phyloP scores from a whole-genome alignment of 2,329 filamentous ascomycete genomes.

The Cytospora piceae region DNA sequence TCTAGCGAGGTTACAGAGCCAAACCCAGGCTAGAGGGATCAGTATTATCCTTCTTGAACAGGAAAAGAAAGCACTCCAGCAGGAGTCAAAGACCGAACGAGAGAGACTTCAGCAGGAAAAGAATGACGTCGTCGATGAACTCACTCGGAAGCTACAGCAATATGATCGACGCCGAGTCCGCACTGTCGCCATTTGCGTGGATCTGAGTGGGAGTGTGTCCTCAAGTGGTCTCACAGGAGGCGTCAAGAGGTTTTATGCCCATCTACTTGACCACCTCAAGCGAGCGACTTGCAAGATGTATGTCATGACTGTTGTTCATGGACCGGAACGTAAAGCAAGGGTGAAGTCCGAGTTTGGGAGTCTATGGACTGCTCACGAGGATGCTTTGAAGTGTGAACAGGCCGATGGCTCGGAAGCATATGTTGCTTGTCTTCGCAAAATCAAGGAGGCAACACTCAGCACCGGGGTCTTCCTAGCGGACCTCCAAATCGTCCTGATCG shows the following conservation, averaged over 20 bases:
- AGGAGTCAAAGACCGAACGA: no score
- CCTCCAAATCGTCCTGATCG: slow-evolving; percentile 7
- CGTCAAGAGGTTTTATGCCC: slow-evolving; percentile 5
- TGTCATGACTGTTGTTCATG: slow-evolving; percentile 15
- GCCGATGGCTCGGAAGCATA: background rate
- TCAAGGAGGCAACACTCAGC: background rate
- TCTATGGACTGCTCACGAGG: background rate
- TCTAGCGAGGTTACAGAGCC: background rate
- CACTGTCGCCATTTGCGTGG: slow-evolving; percentile 4
- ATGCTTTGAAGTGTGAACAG: background rate
- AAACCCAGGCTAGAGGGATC: background rate
- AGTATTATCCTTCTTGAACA: background rate
- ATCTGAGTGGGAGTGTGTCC: slow-evolving; percentile 11
- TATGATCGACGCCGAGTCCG: slow-evolving; percentile 2
- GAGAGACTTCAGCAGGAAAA: background rate
- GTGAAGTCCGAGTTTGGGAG: slow-evolving; percentile 1
- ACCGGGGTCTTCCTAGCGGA: background rate
- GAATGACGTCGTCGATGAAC: background rate
- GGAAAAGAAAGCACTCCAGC: background rate
- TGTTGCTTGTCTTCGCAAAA: slow-evolving; percentile 4
- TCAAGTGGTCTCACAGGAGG: slow-evolving; percentile 1
- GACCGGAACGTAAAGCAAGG: background rate
- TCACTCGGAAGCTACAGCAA: background rate
- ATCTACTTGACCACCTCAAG: background rate
- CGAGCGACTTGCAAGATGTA: slow-evolving; percentile 2